These are phyloP conservation scores for Kuraishia cidri DNA, from an alignment of 805 yeast species.

Conservation along the genomic window DNA sequence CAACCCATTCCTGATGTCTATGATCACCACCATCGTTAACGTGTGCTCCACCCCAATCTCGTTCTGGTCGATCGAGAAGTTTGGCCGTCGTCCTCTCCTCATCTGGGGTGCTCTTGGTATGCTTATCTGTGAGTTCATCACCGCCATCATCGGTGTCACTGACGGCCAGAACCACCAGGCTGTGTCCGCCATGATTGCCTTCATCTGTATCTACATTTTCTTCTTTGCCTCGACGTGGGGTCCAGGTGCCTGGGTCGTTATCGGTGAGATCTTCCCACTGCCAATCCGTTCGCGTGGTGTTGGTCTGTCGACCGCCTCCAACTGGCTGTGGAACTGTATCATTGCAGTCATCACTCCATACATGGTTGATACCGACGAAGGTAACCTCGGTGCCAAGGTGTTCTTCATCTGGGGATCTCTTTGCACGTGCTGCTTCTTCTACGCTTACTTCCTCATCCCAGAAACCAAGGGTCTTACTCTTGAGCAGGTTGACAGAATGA, in stretches of 20 bases:
- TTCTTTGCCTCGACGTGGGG: slow-evolving; percentile 84
- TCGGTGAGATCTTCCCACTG: slow-evolving; percentile 59
- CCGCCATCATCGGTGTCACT: slow-evolving; percentile 31
- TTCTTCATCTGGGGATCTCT: slow-evolving; percentile 66
- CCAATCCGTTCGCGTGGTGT: slow-evolving; percentile 70
- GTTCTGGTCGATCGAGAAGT: slow-evolving; percentile 39
- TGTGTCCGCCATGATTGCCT: slow-evolving; percentile 24
- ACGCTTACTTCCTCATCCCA: slow-evolving; percentile 63
- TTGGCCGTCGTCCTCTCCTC: slow-evolving; percentile 49
- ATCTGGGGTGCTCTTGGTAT: slow-evolving; percentile 41
- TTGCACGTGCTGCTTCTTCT: slow-evolving; percentile 38
- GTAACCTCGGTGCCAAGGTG: slow-evolving; percentile 53
- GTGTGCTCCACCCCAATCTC: slow-evolving; percentile 47
- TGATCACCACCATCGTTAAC: slow-evolving; percentile 45
- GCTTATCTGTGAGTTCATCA: slow-evolving; percentile 47
- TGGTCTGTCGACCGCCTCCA: slow-evolving; percentile 63
- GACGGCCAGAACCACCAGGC: slow-evolving; percentile 17
- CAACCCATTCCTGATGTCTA: slow-evolving; percentile 42
- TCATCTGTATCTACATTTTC: slow-evolving; percentile 55
- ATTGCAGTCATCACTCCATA: slow-evolving; percentile 74
- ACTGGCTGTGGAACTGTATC: slow-evolving; percentile 72
- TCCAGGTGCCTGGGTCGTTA: slow-evolving; percentile 65
- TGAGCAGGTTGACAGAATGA: slow-evolving; percentile 63
- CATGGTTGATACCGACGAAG: slow-evolving; percentile 55
- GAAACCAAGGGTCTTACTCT: slow-evolving; percentile 78